These are phyloP conservation scores for Delonix regia DNA, from an alignment of 306 rosid species.

Conservation along the genomic window DNA sequence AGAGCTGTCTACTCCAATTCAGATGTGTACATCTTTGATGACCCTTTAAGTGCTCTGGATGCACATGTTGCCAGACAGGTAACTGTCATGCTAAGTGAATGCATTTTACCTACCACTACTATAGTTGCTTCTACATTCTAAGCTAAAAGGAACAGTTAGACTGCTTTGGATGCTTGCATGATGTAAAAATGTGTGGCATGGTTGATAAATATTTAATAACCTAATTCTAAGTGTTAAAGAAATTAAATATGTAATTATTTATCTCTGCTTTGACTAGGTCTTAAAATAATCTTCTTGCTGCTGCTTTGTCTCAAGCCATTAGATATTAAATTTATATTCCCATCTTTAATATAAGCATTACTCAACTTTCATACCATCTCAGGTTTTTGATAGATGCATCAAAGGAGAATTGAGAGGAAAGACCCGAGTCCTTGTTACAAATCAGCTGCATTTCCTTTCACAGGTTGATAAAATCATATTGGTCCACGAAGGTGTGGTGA, in stretches of 20 bases:
- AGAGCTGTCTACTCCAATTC: slow-evolving; percentile 88
- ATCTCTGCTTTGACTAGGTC: neutral
- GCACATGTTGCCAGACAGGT: slow-evolving; percentile 95
- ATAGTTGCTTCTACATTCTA: slow-evolving; percentile 22
- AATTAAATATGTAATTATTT: neutral
- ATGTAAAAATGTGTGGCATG: neutral
- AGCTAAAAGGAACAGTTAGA: neutral
- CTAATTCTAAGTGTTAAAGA: neutral
- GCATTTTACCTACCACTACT: slow-evolving; percentile 22
- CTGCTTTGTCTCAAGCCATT: slow-evolving; percentile 4
- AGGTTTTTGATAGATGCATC: slow-evolving; percentile 89
- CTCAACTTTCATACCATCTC: slow-evolving; percentile 28
- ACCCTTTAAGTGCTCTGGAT: slow-evolving; percentile 95
- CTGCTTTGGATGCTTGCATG: slow-evolving; percentile 22
- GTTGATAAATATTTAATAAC: slow-evolving; percentile 4
- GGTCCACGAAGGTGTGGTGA: slow-evolving; percentile 71
- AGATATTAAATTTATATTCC: slow-evolving; percentile 1
- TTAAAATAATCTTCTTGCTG: slow-evolving; percentile 3
- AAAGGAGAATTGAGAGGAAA: slow-evolving; percentile 84
- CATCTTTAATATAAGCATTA: slow-evolving; percentile 17
- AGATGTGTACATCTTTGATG: slow-evolving; percentile 87
- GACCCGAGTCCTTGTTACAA: slow-evolving; percentile 95
- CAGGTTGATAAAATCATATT: slow-evolving; percentile 82
- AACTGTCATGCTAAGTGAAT: slow-evolving; percentile 30
- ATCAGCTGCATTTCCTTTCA: slow-evolving; percentile 95